These are phyloP conservation scores for Fusarium robinianum DNA, from an alignment of 2,329 filamentous ascomycete genomes.

Conservation along the genomic window DNA sequence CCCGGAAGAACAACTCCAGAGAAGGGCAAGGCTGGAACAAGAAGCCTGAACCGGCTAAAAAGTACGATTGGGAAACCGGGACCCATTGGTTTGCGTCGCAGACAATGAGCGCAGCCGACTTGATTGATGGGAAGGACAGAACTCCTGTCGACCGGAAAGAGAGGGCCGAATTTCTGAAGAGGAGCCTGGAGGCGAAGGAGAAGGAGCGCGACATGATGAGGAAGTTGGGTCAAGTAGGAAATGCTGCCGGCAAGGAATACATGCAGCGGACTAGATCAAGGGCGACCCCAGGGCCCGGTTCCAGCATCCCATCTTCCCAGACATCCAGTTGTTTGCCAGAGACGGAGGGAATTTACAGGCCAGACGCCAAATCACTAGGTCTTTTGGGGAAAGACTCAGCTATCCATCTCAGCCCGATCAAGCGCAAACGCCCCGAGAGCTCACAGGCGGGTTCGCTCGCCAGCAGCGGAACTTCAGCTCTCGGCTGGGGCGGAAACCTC, in stretches of 20 bases:
- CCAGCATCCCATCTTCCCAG: constrained; percentile 24
- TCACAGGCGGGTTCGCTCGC: constrained; percentile 43
- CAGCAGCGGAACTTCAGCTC: constrained; percentile 36
- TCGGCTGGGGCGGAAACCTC: constrained; percentile 63
- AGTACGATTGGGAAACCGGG: constrained; percentile 63
- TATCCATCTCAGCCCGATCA: constrained; percentile 62
- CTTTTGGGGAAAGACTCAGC: constrained; percentile 45
- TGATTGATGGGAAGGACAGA: constrained; percentile 68
- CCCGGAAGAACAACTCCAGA: constrained; percentile 39
- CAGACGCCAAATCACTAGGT: constrained; percentile 49
- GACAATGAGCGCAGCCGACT: constrained; percentile 58
- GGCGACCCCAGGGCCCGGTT: constrained; percentile 9
- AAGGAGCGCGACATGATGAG: constrained; percentile 74
- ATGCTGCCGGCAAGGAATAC: constrained; percentile 71
- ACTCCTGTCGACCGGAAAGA: constrained; percentile 62
- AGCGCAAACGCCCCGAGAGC: constrained; percentile 62
- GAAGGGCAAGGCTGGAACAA: constrained; percentile 24
- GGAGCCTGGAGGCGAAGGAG: constrained; percentile 67
- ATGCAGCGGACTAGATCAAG: constrained; percentile 53
- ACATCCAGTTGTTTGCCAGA: constrained; percentile 22
- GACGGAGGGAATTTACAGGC: constrained; percentile 39
- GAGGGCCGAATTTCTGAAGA: constrained; percentile 67
- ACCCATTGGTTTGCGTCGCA: constrained; percentile 59
- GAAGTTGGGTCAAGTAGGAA: constrained; percentile 66
- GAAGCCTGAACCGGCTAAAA: constrained; percentile 22